Base-by-base conservation (phyloP, 768 basidiomycete genomes). In the Leccinellum albellum region DNA sequence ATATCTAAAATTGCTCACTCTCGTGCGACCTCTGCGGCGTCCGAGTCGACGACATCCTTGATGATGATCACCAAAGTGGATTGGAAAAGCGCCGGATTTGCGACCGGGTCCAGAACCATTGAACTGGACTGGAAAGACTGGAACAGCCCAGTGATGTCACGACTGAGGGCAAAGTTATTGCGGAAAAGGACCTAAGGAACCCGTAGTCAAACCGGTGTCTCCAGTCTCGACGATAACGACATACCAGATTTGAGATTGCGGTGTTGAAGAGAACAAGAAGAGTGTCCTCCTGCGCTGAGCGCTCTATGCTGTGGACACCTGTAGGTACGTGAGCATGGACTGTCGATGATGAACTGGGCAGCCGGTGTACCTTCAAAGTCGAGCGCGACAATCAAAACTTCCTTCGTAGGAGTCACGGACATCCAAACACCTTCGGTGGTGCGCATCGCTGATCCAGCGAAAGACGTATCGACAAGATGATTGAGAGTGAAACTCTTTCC, bases 391-490 rank as follows among this genome's bases (percentile, higher is more conserved):
- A 86, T 70, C 17, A 86, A 64, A 3, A 67, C 69, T 6, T 83
- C 78, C 26, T 79, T 72, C 0, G 85, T 84, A 0, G 85, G 85
- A 2, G 84, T 83, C 15, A 81, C 81, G 1, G 83, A 85, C 78
- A 85, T 80, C 84, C 84, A 85, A 24, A 86, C 81, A 20, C 84
- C 84, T 70, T 84, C 82, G 61, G 81, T 85, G 4, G 82, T 84
- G 31, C 82, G 71, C 82, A 86, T 84, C 0, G 84, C 84, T 10
- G 78, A 82, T 6, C 84, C 84, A 15, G 83, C 83, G 57, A 87
- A 86, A 1, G 85, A 85, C 0, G 83, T 82, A 58, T 86, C 84
- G 1, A 76, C 76, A n/a, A 86, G 70, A 57, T 86, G 85, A 56
- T 86, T 84, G 23, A 85, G 68, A 0, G 79, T 65, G 53, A 77